Conservation (phyloP, 2,329 filamentous ascomycete species). For the Colletotrichum camelliae region DNA sequence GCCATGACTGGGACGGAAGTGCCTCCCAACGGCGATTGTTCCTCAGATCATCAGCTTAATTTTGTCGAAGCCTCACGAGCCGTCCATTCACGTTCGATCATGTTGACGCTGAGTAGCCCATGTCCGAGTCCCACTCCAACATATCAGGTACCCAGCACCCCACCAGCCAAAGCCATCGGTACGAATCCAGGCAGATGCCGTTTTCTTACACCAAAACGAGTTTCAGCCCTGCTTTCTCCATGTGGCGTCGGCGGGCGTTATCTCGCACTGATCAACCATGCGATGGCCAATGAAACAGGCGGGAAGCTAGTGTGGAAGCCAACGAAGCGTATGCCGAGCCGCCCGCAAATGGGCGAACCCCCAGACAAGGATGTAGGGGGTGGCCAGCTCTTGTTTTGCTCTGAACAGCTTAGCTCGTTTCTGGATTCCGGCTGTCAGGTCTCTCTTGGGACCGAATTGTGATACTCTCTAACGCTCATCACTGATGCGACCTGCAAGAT, state of each 20-base stretch:
- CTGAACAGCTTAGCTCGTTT: background rate
- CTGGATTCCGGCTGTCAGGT: background rate
- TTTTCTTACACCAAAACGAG: background rate
- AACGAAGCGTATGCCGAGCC: background rate
- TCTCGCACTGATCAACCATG: constrained; percentile 1
- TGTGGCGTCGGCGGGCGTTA: background rate
- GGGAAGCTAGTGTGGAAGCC: background rate
- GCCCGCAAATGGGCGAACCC: background rate
- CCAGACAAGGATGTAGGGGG: background rate
- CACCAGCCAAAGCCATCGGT: background rate
- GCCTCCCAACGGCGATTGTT: background rate
- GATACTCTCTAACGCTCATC: background rate
- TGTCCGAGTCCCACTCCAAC: background rate
- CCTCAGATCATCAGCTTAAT: background rate
- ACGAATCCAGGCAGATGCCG: background rate
- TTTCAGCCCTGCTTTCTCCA: background rate
- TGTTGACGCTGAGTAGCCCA: background rate
- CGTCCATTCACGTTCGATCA: background rate
- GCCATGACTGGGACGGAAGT: background rate
- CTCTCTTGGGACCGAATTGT: background rate
- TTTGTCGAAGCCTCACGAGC: background rate
- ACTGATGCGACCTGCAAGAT: background rate
- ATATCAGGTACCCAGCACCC: background rate
- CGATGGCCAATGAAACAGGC: constrained; percentile 11
- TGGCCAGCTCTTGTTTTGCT: background rate